Conservation (phyloP, 192 early-diverging fungal genomes). For the Funneliformis geosporum region DNA sequence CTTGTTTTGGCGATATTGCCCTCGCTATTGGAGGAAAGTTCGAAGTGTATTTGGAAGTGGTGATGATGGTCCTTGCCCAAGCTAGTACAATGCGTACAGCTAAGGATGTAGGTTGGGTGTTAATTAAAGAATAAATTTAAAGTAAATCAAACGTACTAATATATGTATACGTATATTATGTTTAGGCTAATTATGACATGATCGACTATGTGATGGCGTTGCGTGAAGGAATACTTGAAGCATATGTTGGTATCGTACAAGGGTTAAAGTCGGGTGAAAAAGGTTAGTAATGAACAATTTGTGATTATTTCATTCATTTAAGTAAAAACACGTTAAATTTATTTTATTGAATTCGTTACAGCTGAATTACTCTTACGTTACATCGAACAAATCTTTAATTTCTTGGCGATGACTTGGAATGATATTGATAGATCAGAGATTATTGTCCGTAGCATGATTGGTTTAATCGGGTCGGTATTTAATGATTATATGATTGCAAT, state of each 20-base stretch:
- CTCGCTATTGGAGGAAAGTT: conserved; percentile 89
- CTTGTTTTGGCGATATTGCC: conserved; percentile 98
- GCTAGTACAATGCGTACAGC: conserved; percentile 71
- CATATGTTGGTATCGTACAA: conserved; percentile 94
- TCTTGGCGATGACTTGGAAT: conserved; percentile 67
- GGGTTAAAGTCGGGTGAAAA: conserved; percentile 81
- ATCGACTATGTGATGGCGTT: conserved; percentile 86
- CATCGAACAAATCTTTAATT: conserved; percentile 73
- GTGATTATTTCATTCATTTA: too few species aligned
- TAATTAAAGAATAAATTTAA: too few species aligned
- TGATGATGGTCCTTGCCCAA: conserved; percentile 86
- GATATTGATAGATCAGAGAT: conserved; percentile 67
- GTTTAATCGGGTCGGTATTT: conserved; percentile 72
- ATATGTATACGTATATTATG: too few species aligned
- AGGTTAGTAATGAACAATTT: conserved; percentile 54
- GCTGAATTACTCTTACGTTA: conserved; percentile 64
- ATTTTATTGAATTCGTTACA: conserved; percentile 43
- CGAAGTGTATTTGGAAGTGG: conserved; percentile 75
- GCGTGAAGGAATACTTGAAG: conserved; percentile 89
- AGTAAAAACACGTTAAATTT: too few species aligned
- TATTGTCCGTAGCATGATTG: conserved; percentile 76
- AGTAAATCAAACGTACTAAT: too few species aligned
- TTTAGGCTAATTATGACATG: conserved; percentile 71
- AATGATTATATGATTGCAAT: neutral
- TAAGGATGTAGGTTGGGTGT: conserved; percentile 3